Evolutionary conservation across 2,329 filamentous ascomycete genomes (phyloP).

Genomic region (Akanthomyces lecanii): DNA sequence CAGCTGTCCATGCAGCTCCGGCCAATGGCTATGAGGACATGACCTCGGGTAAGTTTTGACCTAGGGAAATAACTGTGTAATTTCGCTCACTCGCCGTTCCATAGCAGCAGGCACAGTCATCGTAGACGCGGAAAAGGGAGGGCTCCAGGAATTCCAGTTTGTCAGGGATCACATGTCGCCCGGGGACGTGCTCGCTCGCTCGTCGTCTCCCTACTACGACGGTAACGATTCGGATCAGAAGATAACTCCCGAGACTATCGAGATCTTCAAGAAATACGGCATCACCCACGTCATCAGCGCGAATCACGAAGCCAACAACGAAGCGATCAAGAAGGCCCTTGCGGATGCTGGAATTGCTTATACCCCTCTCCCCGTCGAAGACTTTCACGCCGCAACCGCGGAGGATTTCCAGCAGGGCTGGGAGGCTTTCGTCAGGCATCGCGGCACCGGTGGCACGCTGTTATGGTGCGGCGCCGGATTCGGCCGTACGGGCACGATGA

Average conservation of each 20-base stretch:
- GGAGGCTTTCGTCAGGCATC: neutral
- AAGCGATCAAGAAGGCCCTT: neutral
- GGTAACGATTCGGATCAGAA: neutral
- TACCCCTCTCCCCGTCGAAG: neutral
- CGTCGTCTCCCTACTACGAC: neutral
- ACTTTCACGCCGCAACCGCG: neutral
- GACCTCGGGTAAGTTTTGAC: neutral
- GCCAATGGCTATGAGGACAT: neutral
- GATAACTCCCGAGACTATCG: neutral
- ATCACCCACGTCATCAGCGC: neutral
- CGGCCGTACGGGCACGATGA: conserved; percentile 17
- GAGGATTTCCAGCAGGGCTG: neutral
- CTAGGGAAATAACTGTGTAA: too few species aligned
- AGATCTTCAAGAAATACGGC: neutral
- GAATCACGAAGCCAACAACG: neutral
- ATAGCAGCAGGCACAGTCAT: too few species aligned
- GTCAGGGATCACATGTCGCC: neutral
- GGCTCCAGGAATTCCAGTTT: neutral
- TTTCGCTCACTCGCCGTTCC: too few species aligned
- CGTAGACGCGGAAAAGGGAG: neutral
- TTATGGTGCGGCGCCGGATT: conserved; percentile 19
- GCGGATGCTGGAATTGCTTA: neutral
- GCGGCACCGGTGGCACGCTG: conserved; percentile 4
- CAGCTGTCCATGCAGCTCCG: neutral
- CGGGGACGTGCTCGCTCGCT: neutral